Evolutionary conservation across 164 flowering plant species (phyloP), one percentile per base, ranked within the genome.

Genomic region (Dillenia turbinata): DNA sequence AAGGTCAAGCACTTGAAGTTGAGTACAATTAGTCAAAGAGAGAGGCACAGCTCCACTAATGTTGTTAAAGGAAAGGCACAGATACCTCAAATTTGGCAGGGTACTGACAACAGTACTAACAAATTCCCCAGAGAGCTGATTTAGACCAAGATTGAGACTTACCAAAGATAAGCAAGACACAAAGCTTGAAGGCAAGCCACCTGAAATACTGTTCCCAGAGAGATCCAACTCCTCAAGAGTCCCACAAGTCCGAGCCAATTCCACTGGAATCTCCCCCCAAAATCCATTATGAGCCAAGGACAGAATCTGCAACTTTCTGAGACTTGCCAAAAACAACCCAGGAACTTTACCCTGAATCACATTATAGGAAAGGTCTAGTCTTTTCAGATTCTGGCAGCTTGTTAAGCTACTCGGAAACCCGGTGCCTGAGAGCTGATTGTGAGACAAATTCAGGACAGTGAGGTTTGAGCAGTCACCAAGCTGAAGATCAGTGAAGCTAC

Each of bases 121-220:
- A 65, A 87, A 83, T 67, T 83, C 78, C 15, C 89, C 95, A 0
- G 85, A 74, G 10, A 91, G 88, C 69, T 64, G 71, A 74, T 91
- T 91, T 69, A 58, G 61, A 12, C 85, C 84, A 6, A 86, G 80
- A 48, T 84, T 82, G 46, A 91, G 81, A 45, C 65, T 75, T 9
- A 22, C 48, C 57, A 91, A 64, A 49, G 77, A 68, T n/a, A 79
- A 71, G 57, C 97, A 91, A 0, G 78, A 62, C 0, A 57, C 52
- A 56, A 91, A 85, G 6, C 66, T 70, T 4, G 64, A 59, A 10
- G 97, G 97, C n/a, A 91, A 22, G 12, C 66, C 84, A 8, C 92
- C 95, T 10, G 66, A 51, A 24, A 91, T 79, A 12, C 45, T 58
- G 69, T 91, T 91, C 1, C 49, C 64, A 7, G 95, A 88, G 26